Conservation (phyloP, 768 basidiomycete genomes). For the Psilocybe sp. region DNA sequence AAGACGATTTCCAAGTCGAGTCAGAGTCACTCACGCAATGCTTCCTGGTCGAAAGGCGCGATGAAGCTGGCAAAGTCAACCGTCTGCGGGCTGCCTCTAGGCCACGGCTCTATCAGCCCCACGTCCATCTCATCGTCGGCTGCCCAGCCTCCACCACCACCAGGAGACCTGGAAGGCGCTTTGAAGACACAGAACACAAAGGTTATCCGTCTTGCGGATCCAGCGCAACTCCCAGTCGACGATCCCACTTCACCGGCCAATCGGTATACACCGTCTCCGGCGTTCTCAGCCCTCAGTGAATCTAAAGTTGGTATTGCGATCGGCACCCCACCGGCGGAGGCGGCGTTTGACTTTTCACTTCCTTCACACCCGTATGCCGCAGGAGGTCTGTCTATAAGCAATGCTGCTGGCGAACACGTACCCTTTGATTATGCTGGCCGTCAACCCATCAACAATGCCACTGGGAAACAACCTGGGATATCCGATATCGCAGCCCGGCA, state of each 20-base stretch:
- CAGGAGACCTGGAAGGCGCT: slow-evolving; percentile 34
- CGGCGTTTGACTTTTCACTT: slow-evolving; percentile 29
- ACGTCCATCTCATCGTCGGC: not conserved
- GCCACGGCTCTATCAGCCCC: not conserved
- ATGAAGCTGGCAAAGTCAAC: slow-evolving; percentile 37
- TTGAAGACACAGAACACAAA: slow-evolving; percentile 37
- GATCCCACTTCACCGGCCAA: not conserved
- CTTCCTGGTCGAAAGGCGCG: slow-evolving; percentile 42
- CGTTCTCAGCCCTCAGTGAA: slow-evolving; percentile 26
- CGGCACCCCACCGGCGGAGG: slow-evolving; percentile 27
- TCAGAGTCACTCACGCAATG: slow-evolving; percentile 37
- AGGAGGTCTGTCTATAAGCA: slow-evolving; percentile 31
- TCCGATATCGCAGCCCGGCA: slow-evolving; percentile 30
- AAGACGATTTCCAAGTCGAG: slow-evolving; percentile 34
- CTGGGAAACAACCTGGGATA: slow-evolving; percentile 13
- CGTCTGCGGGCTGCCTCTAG: slow-evolving; percentile 23
- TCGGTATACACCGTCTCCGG: slow-evolving; percentile 17
- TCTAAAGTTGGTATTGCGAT: slow-evolving; percentile 35
- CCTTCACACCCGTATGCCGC: slow-evolving; percentile 51
- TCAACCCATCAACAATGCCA: slow-evolving; percentile 16
- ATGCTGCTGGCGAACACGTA: not conserved
- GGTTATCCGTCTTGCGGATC: slow-evolving; percentile 41
- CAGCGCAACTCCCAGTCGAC: slow-evolving; percentile 32
- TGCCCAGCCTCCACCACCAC: not conserved
- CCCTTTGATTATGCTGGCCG: slow-evolving; percentile 34